Base-by-base conservation (phyloP, 371 early-diverging fungal genomes). In the Syncephalastrum contaminatum region DNA sequence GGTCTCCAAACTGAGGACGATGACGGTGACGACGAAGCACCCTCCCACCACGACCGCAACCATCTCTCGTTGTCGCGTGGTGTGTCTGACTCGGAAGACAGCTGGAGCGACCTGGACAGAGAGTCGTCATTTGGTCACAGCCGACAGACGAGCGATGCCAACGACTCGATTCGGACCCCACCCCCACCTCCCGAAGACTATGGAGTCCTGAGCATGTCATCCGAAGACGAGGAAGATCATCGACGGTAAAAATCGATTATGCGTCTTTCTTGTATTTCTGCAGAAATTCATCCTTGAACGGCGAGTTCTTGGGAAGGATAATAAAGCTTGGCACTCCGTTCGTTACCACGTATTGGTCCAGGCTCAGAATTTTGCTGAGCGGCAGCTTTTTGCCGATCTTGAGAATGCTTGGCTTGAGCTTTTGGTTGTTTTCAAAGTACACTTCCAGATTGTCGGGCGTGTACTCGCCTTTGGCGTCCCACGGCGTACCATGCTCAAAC, bases 401-500 rank as follows among this genome's bases (percentile, higher is more conserved):
- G 51, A 93, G 64, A 52, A 93, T 60, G 14, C 77, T 72, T 10
- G 83, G 75, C 15, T 75, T 72, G 15, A 72, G 25, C 5, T 80
- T 77, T 25, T 77, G 73, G 30, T 77, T 82, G 56, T 83, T 79
- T 60, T 86, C 86, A 74, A 95, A 95, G 64, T 88, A 95, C 5
- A 91, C 75, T 41, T 94, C 91, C 13, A 96, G 66, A 5, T 71
- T 74, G 46, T 84, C 82, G 1, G 88, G 80, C 8, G 52, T 82
- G 64, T 96, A 97, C 43, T 70, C 76, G 19, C 75, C 66, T 36
- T 74, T 66, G 10, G 66, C 56, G 64, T 98, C 98, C 95, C 96
- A 97, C 13, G 86, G 86, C 12, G 89, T 88, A 10, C 86, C 83
- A 24, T 90, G 82, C 44, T 83, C 89, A 67, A 97, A 90, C 72